These are phyloP conservation scores for Neoboletus magnificus DNA, from an alignment of 768 basidiomycete species.

Conservation along the genomic window DNA sequence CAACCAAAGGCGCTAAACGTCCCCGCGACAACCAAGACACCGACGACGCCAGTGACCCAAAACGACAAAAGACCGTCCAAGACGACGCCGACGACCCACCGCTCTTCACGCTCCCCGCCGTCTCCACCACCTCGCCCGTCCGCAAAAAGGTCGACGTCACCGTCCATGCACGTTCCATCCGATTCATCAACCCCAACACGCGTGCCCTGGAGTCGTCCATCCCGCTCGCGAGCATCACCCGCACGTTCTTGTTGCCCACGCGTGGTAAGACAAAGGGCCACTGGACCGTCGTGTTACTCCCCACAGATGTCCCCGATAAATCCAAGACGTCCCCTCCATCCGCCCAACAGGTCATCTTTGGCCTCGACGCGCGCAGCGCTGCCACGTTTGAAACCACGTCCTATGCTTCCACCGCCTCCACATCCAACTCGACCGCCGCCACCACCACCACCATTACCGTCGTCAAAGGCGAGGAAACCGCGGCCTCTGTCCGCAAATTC, in stretches of 20 bases:
- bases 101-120: slow-evolving; percentile 55
- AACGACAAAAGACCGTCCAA: slow-evolving; percentile 18
- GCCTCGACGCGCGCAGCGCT: slow-evolving; percentile 56
- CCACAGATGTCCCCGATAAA: slow-evolving; percentile 51
- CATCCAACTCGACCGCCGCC: slow-evolving; percentile 27
- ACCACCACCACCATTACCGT: slow-evolving; percentile 24
- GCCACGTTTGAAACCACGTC: slow-evolving; percentile 44
- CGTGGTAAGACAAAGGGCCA: slow-evolving; percentile 69
- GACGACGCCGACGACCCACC: slow-evolving; percentile 39
- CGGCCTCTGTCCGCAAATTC: slow-evolving; percentile 48
- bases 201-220: slow-evolving; percentile 48
- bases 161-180: slow-evolving; percentile 48
- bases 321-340: slow-evolving; percentile 35
- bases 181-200: slow-evolving; percentile 50
- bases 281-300: slow-evolving; percentile 67
- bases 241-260: slow-evolving; percentile 72
- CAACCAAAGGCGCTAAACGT: slow-evolving; percentile 20
- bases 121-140: slow-evolving; percentile 70
- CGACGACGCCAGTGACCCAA: slow-evolving; percentile 7
- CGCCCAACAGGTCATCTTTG: slow-evolving; percentile 62
- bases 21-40: slow-evolving; percentile 16
- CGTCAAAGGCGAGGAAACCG: slow-evolving; percentile 53
- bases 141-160: slow-evolving; percentile 74
- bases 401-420: slow-evolving; percentile 27
- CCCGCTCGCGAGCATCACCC: slow-evolving; percentile 47